Base-by-base conservation (phyloP, 495 filamentous ascomycete species). In the Parmelia sp. region DNA sequence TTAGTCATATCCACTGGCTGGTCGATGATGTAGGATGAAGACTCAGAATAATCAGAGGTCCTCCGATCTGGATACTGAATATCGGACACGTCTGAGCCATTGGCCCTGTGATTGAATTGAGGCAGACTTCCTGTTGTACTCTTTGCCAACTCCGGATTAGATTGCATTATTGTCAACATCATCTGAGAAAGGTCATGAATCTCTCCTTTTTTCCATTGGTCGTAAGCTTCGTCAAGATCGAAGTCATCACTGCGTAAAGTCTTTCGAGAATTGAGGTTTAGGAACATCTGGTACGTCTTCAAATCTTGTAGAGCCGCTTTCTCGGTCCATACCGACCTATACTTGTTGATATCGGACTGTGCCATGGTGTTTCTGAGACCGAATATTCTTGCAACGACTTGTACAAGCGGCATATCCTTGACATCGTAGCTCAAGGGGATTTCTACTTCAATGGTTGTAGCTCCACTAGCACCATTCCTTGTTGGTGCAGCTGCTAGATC, bases 361-460 rank as follows among this genome's bases (percentile, higher is more conserved):
- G 90, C 88, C 57, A 91, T 86, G 5, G 84, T 81, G 51, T 87
- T 84, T 47, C 85, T 83, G 60, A 91, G 80, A 49, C 87, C 88
- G 73, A 97, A 99, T 61, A 96, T 89, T 62, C 81, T 87, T 51
- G 86, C 85, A 31, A 97, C 93, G 57, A 86, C 81, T 72, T 92
- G 88, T 35, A 96, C 95, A 74, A 97, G 82, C 27, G 86, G 86
- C 95, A 99, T 99, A 71, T 99, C 95, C 77, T 92, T 96, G 58
- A 97, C 87, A 73, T 96, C 88, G 71, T 96, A 91, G 73, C 86
- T 94, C 56, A 94, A 73, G 3, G 92, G 90, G 14, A 90, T 84
- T 36, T 88, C 80, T 11, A 90, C 89, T 72, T 96, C 92, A 36
- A 90, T 83, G 21, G 83, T 83, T 37, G 83, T 82, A 44, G 85